Base-by-base conservation (phyloP, 768 basidiomycete species). In the Polyporus arcularius region DNA sequence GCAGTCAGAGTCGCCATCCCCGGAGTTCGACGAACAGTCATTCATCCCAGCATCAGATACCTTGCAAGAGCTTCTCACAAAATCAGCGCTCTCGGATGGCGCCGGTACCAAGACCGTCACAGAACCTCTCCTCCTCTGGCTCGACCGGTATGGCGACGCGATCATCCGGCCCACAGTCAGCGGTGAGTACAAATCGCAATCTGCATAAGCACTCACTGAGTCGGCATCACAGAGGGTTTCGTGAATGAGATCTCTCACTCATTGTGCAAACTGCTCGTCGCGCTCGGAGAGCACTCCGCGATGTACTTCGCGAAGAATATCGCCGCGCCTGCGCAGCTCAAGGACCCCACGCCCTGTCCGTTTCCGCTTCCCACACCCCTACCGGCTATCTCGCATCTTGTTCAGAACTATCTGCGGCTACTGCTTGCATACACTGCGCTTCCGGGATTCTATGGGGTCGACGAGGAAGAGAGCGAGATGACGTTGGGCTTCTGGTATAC, bases 401-500 rank as follows among this genome's bases (percentile, higher is more conserved):
- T 74, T 0, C 94, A 95, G 66, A 81, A 79, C 0, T 92, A 90
- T 67, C 75, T 98, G 2, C 80, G 83, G 4, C 72, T 91, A 11
- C 71, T 96, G 51, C 74, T 97, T 18, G 80, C 85, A 16, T 89
- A 90, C 62, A 92, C 92, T 0, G 87, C 85, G 1, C 74, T 85
- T 10, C 85, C 87, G 0, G 93, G 92, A 0, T 85, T 84, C 61
- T 92, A 88, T 68, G 91, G 90, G 1, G 81, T 84, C 0, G 94
- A 96, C 49, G 95, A 96, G 70, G 90, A 92, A 51, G 88, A 91
- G 69, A 94, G 91, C 67, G 93, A 96, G 73, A 82, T 89, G 79
- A 90, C 90, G 2, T 81, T 96, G 2, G 85, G 85, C 1, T 96
- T 96, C 67, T 96, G 96, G 90, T 96, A 93, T 64, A 76, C 92